Base-by-base conservation (phyloP, 139 green algal species). In the Spirogloea muscicola region DNA sequence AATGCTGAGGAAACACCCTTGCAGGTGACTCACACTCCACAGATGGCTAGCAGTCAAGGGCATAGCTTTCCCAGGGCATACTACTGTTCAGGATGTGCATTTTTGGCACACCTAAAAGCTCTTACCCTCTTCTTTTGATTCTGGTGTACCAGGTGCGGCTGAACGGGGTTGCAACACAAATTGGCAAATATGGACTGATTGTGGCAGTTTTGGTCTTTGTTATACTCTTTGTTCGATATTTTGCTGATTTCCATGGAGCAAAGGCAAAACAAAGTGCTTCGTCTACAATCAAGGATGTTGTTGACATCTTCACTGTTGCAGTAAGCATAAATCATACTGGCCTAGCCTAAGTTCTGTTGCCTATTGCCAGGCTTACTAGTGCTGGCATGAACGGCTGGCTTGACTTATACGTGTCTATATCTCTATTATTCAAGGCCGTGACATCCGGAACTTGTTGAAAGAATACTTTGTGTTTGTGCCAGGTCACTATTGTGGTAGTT, bases 401-500 rank as follows among this genome's bases (percentile, higher is more conserved):
- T 25, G 29, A 27, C 33, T 25, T 58, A 27, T 58, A 27, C 33
- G 49, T 25, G 49, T 58, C 25, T 18, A 10, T 25, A 9, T 60
- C 27, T 60, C 5, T 25, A 29, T 1, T 0, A 0, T 25, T 1
- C 0, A 37, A 0, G 3, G 49, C n/a, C 18, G 49, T 60, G 49
- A 3, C 34, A 9, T 60, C 27, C 16, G 49, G 31, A 29, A 21
- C 0, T 59, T 1, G 0, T 27, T 60, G 49, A 1, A 4, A 21
- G 2, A 36, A 16, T 52, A 16, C 10, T 52, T 10, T 52, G 49
- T 59, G 49, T 59, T 84, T 85, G 94, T 86, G 90, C 21, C 49
- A 74, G 49, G 89, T 98, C 43, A 98, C 94, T 68, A 97, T 99
- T 68, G 82, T 99, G 58, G 90, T 95, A 34, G 88, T 95, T 34